Conservation (phyloP, 78 protist species). For the Monocercomonoides exilis region DNA sequence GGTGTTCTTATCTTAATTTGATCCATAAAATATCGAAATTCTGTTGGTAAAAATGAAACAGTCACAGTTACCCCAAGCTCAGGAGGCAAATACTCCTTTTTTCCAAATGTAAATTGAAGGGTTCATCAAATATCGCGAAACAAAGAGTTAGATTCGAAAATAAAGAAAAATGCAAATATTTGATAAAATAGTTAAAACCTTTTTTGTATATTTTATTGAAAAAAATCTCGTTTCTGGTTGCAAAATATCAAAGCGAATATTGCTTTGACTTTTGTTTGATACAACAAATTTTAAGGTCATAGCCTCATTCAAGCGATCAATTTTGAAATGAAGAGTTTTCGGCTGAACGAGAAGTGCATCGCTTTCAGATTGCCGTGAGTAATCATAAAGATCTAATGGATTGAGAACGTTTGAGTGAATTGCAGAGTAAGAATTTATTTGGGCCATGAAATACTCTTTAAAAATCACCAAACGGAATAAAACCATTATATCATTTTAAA, state of each 20-base stretch:
- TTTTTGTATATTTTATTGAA: neutral
- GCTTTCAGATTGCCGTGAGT: neutral
- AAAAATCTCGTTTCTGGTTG: neutral
- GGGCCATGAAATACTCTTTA: no score
- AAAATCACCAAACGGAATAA: no score
- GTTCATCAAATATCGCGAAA: no score
- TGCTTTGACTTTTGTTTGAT: neutral
- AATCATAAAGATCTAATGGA: neutral
- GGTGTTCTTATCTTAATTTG: neutral
- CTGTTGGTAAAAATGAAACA: neutral
- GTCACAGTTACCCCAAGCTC: neutral
- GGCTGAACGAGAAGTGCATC: neutral
- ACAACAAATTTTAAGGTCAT: neutral
- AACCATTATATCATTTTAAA: no score
- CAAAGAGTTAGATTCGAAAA: no score
- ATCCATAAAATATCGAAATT: neutral
- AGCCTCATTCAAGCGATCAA: neutral
- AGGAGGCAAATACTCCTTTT: neutral
- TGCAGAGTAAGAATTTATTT: no score
- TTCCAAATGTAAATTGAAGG: no score
- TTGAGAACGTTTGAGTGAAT: neutral
- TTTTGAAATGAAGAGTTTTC: neutral
- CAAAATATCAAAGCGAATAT: neutral
- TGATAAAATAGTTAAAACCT: neutral
- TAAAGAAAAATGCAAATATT: neutral